Evolutionary conservation across 345 rosid species (phyloP), one percentile per base, ranked within the genome.

Genomic region (Linum tenue): DNA sequence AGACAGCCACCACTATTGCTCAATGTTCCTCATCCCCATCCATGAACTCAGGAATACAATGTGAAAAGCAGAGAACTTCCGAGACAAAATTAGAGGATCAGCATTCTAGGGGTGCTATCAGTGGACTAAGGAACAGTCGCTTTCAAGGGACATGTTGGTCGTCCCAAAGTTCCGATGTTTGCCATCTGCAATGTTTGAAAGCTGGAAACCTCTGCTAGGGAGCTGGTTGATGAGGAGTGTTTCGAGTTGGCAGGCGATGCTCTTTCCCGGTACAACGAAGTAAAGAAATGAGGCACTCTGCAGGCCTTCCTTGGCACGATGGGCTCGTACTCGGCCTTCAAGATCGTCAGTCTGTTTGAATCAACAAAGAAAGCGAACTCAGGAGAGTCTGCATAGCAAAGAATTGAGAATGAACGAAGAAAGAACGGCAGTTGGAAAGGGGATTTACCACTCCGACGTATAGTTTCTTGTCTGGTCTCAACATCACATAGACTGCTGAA

Each of bases 161-260:
- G 95, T 73, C 63, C 97, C 95, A 36, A 94, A 94, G 67, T 94
- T 88, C 53, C 94, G 79, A 71, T 94, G 99, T 79, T 82, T 88
- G n/a, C 97, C 97, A 70, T 94, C 99, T 3, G 95, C 88, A 48
- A 85, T 42, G 64, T 88, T 94, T 39, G 88, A 71, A 55, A 94
- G 76, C 31, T 72, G 63, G 75, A 80, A 94, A 51, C 97, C 97
- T 50, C 68, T 85, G 31, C 66, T 70, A 4, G 76, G 80, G 48
- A 90, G 89, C 76, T 90, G 96, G 81, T 94, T 88, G 74, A 94
- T 83, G 60, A 94, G 83, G 68, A 94, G 95, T 15, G 99, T 94
- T 79, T 94, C 99, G 39, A 94, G 76, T 76, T 84, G 95, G 76
- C 97, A 91, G 41, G 96, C 99, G 2, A 84, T 59, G 80, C 97